Evolutionary conservation across 495 filamentous ascomycete genomes (phyloP).

Genomic region (Penicillium arizonense): DNA sequence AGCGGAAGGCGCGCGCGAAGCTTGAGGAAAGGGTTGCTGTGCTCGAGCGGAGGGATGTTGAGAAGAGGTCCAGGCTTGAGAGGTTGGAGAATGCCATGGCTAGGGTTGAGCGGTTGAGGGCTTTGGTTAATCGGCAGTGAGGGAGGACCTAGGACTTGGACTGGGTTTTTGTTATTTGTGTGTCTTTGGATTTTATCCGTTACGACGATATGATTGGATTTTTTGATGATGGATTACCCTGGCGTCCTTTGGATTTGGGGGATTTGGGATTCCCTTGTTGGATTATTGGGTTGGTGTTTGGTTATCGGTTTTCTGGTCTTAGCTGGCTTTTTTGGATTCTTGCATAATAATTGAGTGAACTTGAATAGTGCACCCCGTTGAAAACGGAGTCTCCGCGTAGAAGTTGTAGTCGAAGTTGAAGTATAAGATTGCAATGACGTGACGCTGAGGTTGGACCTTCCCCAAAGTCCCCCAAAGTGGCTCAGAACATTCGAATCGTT

Average conservation of each 20-base stretch:
- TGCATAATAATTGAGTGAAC: neutral
- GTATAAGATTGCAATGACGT: neutral
- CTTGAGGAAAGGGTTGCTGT: conserved; percentile 73
- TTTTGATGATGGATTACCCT: conserved; percentile 11
- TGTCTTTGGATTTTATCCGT: conserved; percentile 11
- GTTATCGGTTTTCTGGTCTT: neutral
- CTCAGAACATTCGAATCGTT: neutral
- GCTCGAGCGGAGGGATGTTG: conserved; percentile 66
- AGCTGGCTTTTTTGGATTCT: neutral
- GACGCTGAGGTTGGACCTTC: conserved; percentile 23
- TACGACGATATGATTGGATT: conserved; percentile 22
- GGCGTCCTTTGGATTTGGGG: conserved; percentile 7
- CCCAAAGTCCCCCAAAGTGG: conserved; percentile 9
- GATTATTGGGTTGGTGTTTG: neutral
- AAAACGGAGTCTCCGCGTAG: conserved; percentile 1
- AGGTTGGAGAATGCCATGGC: conserved; percentile 75
- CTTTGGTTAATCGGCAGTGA: conserved; percentile 54
- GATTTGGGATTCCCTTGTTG: conserved; percentile 12
- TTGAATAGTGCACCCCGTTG: neutral
- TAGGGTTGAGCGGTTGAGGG: conserved; percentile 70
- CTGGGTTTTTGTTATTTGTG: neutral
- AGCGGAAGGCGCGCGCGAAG: conserved; percentile 74
- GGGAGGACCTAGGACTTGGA: neutral
- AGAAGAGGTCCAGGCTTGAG: conserved; percentile 71
- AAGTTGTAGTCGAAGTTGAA: neutral